Conservation (phyloP, 257 asterid species). For the Parsonsia alboflavescens region DNA sequence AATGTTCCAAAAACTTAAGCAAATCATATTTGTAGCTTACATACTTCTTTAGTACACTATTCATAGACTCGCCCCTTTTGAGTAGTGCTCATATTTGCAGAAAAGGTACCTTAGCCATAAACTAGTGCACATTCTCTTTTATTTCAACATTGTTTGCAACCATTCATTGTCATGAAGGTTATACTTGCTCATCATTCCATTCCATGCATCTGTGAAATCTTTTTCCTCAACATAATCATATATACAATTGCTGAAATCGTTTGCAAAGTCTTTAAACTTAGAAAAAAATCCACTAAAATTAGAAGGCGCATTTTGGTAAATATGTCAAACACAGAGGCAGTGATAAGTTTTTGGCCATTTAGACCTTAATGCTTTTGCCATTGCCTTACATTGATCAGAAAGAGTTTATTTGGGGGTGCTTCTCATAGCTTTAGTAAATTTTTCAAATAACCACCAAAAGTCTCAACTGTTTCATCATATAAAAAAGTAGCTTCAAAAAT, state of each 20-base stretch:
- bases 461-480: not conserved
- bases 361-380: not conserved
- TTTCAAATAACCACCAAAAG: conserved; percentile 2
- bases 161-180: no score
- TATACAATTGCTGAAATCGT: not conserved
- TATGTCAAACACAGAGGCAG: not conserved
- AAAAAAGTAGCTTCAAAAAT: not conserved
- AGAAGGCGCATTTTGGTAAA: not conserved
- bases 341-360: not conserved
- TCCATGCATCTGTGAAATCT: no score
- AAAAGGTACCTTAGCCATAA: no score
- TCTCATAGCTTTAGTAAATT: not conserved
- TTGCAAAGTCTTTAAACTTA: not conserved
- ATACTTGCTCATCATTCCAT: no score
- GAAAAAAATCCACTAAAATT: not conserved
- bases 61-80: no score
- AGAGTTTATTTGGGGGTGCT: not conserved
- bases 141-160: no score
- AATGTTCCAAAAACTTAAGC: no score
- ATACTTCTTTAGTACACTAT: no score
- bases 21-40: no score
- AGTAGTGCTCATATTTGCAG: no score
- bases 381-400: not conserved
- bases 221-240: no score
- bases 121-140: no score